A percentile compares a stretch with the other conserved stretches of the same genome.
These are phyloP conservation scores for Beauveria varroae DNA, from an alignment of 2,329 filamentous ascomycete genomes.

Conservation along the genomic window DNA sequence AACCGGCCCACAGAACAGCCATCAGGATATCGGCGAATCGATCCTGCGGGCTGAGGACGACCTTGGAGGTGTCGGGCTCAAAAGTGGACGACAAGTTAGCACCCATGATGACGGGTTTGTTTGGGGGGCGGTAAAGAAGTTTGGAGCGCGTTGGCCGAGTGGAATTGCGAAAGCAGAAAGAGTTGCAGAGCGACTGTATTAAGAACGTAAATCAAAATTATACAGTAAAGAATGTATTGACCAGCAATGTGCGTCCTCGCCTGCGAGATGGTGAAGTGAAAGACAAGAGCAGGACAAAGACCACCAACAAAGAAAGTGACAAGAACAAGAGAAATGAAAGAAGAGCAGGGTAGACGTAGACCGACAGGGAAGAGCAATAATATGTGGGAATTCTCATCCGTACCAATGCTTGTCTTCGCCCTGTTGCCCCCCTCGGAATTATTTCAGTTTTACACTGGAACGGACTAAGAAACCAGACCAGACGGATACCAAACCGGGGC, in stretches of 20 bases:
- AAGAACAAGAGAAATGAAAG: not conserved
- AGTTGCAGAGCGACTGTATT: not conserved
- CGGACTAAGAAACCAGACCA: slow-evolving; percentile 4
- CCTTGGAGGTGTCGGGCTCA: slow-evolving; percentile 29
- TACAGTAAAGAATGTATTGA: not conserved
- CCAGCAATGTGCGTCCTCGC: slow-evolving; percentile 10
- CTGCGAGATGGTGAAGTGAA: slow-evolving; percentile 1
- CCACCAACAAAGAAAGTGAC: not conserved
- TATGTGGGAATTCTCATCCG: not conserved
- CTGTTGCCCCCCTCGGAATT: not conserved
- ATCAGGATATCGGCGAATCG: slow-evolving; percentile 23
- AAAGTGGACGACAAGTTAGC: slow-evolving; percentile 32
- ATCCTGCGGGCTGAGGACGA: slow-evolving; percentile 26
- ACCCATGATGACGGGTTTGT: slow-evolving; percentile 26
- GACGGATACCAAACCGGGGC: slow-evolving; percentile 7
- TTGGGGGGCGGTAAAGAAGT: no score
- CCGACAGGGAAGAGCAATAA: not conserved
- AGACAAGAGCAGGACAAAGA: not conserved
- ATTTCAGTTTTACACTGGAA: slow-evolving; percentile 7
- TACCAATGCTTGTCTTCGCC: not conserved
- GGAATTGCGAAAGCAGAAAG: not conserved
- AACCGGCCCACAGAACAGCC: slow-evolving; percentile 26
- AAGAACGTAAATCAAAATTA: not conserved
- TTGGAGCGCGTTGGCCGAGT: not conserved
- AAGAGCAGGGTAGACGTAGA: not conserved